phyloP scores from a whole-genome alignment of 192 early-diverging fungal species.

The Spizellomyces sp. region DNA sequence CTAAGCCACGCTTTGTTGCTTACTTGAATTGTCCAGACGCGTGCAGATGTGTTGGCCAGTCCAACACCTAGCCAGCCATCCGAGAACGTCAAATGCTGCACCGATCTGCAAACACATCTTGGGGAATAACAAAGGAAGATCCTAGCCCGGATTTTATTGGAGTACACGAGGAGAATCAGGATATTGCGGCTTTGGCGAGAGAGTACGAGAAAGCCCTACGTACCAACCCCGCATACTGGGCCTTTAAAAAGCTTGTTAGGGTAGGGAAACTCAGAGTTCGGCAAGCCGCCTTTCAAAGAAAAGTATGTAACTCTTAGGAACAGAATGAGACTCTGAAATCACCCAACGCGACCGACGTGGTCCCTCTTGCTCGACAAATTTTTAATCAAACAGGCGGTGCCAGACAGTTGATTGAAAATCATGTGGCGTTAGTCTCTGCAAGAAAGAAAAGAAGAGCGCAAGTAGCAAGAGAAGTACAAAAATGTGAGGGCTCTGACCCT shows the following conservation, averaged over 20 bases:
- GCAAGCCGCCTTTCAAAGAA: neutral
- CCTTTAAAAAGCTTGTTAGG: conserved; percentile 19
- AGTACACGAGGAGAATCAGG: neutral
- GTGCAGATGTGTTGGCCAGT: no score
- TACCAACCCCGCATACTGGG: conserved; percentile 27
- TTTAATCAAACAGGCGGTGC: conserved; percentile 29
- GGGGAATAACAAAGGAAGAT: no score
- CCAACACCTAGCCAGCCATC: no score
- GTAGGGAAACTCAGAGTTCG: no score
- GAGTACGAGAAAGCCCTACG: conserved; percentile 9
- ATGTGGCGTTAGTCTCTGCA: conserved; percentile 8
- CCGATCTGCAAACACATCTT: no score
- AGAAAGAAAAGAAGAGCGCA: neutral
- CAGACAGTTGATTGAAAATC: conserved; percentile 29
- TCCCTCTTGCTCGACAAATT: neutral
- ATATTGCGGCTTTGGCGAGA: neutral
- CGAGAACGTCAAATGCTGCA: no score
- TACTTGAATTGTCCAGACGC: no score
- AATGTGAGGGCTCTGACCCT: neutral
- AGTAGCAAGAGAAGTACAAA: no score
- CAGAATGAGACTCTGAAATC: conserved; percentile 9
- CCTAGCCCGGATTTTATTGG: no score
- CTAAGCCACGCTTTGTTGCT: no score
- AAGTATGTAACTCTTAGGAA: neutral
- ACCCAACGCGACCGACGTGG: conserved; percentile 9